These are phyloP conservation scores for Sherardia arvensis DNA, from an alignment of 257 asterid species.

Conservation along the genomic window DNA sequence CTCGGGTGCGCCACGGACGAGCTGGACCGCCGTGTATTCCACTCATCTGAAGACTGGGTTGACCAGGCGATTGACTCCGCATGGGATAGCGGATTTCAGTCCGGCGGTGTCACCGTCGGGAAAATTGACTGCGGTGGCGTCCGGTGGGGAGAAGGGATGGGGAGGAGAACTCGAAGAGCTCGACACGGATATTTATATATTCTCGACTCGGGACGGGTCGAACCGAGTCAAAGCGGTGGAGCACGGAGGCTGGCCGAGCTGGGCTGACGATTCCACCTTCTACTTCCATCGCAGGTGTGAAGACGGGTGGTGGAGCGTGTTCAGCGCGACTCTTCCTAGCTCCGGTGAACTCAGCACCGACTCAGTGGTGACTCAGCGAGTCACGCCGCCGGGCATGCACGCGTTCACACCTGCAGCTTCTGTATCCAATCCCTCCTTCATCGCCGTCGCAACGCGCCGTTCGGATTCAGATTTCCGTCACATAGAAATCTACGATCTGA, in stretches of 20 bases:
- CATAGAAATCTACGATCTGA: constrained; percentile 58
- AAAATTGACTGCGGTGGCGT: constrained; percentile 77
- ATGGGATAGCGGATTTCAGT: constrained; percentile 65
- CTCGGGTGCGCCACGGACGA: constrained; percentile 59
- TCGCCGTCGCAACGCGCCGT: constrained; percentile 76
- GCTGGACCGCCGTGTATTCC: constrained; percentile 93
- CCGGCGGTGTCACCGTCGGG: constrained; percentile 95
- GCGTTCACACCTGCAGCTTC: constrained; percentile 90
- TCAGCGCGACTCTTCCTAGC: constrained; percentile 29
- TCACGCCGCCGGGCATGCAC: constrained; percentile 88
- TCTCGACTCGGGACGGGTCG: constrained; percentile 67
- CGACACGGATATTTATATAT: constrained; percentile 52
- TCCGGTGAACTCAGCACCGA: constrained; percentile 18
- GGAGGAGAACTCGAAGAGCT: constrained; percentile 68
- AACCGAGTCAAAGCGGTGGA: constrained; percentile 60
- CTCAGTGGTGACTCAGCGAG: constrained; percentile 40
- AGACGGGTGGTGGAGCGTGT: constrained; percentile 94
- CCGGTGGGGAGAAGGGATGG: constrained; percentile 71
- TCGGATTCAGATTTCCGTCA: constrained; percentile 59
- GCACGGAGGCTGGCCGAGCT: constrained; percentile 94
- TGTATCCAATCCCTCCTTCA: constrained; percentile 33
- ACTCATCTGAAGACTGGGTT: constrained; percentile 51
- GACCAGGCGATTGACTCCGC: constrained; percentile 65
- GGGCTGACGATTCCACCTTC: constrained; percentile 74
- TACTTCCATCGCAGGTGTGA: constrained; percentile 73